Base-by-base conservation (phyloP, 23 red algal species). In the Gracilaria gracilis region DNA sequence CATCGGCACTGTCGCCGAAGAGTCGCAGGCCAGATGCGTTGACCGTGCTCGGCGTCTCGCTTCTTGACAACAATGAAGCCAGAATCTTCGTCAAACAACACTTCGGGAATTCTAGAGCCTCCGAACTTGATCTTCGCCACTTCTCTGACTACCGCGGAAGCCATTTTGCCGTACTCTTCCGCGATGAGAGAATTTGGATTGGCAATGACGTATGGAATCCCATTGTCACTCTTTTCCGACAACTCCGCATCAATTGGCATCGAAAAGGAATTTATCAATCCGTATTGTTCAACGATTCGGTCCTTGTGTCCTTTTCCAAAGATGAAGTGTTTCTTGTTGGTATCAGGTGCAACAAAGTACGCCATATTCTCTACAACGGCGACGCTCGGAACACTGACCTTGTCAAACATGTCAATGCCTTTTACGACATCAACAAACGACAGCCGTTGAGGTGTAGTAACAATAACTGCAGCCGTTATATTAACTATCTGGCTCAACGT, bases 401-500 rank as follows among this genome's bases (percentile, higher is more conserved):
- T 99, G 72, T 93, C 92, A 81, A 99, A 95, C 91, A 99, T 93
- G 24, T 96, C 87, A 50, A 99, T 92, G 27, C 97, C 97, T 84
- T 99, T 99, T 23, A 96, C 90, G 28, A 99, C 97, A 75, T 99
- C 97, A 47, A 94, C 94, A 93, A 99, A 99, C 58, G 97, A 88
- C 34, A 99, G 91, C 38, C 64, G 77, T 75, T 99, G 97, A 28
- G 97, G 97, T 69, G 97, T 99, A 27, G 97, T 99, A n/a, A 99
- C 97, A 40, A 96, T 88, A 27, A 99, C 86, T 1, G 97, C 97
- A 47, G 94, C 93, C 33, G 91, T 95, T 1, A 95, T 92, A 24
- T 94, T 95, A 42, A 99, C 38, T 59, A 93, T 93, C 70, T 99
- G 97, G 38, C 94, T 91, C 16, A 99, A 62, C n/a, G 93, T 99